Evolutionary conservation across 2,329 filamentous ascomycete genomes (phyloP).

Genomic region (Botrytis deweyae): DNA sequence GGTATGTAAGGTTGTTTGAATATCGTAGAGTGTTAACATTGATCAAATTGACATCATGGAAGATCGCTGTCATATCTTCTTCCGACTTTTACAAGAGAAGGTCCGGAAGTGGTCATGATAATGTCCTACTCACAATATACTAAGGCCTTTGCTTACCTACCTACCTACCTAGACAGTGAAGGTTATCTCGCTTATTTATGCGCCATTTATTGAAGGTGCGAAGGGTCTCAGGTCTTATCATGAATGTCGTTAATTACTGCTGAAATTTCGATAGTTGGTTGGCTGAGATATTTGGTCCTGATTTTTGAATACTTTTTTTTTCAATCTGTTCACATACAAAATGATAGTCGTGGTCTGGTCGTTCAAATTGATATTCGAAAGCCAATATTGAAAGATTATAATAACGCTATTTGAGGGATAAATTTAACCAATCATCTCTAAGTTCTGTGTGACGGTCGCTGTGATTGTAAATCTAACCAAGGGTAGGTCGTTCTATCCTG

Average conservation of each 20-base stretch:
- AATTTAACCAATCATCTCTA: too few species aligned
- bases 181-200: neutral
- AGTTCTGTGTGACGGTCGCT: too few species aligned
- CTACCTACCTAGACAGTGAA: neutral
- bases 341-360: neutral
- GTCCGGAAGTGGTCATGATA: neutral
- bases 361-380: neutral
- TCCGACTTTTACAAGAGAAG: neutral
- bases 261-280: neutral
- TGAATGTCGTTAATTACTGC: neutral
- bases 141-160: neutral
- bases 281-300: neutral
- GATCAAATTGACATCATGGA: neutral
- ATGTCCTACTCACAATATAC: neutral
- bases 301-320: neutral
- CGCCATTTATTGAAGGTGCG: neutral
- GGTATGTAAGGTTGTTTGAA: neutral
- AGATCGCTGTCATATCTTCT: neutral
- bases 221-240: neutral
- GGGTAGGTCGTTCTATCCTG: neutral
- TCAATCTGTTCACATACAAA: neutral
- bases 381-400: too few species aligned
- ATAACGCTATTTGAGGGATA: too few species aligned
- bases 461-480: too few species aligned
- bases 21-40: neutral